Conservation (phyloP, 2,329 filamentous ascomycete species). For the Diaporthe velutina region DNA sequence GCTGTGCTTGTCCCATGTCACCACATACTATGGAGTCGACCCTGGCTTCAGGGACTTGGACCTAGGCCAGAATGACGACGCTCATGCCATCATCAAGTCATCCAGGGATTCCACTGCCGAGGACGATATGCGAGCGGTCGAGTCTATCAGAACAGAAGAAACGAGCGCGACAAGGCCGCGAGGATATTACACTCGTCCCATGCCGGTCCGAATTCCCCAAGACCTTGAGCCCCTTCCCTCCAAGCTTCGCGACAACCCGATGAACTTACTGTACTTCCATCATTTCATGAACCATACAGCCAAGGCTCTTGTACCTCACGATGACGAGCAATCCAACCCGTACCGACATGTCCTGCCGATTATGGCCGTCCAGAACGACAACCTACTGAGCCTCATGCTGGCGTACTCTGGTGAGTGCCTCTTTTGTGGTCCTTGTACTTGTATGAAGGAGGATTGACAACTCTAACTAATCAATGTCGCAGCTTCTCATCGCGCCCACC, state of each 20-base stretch:
- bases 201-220: slow-evolving; percentile 69
- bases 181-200: slow-evolving; percentile 78
- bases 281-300: slow-evolving; percentile 85
- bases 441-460: background rate
- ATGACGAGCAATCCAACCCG: slow-evolving; percentile 66
- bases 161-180: slow-evolving; percentile 61
- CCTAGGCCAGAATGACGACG: slow-evolving; percentile 78
- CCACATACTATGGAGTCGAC: slow-evolving; percentile 77
- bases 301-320: slow-evolving; percentile 65
- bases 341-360: slow-evolving; percentile 63
- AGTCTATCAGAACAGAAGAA: background rate
- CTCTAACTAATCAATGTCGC: background rate
- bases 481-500: slow-evolving; percentile 83
- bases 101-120: slow-evolving; percentile 25
- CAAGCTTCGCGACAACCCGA: slow-evolving; percentile 76
- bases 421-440: no score
- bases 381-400: slow-evolving; percentile 81
- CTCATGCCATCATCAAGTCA: slow-evolving; percentile 65
- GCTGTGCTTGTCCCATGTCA: slow-evolving; percentile 47
- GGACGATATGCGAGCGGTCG: slow-evolving; percentile 8
- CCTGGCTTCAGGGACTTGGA: slow-evolving; percentile 78
- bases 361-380: slow-evolving; percentile 77
- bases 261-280: slow-evolving; percentile 79
- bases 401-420: slow-evolving; percentile 73
- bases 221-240: slow-evolving; percentile 62